Base-by-base conservation (phyloP, 2,329 filamentous ascomycete species). In the Nemania sp. region DNA sequence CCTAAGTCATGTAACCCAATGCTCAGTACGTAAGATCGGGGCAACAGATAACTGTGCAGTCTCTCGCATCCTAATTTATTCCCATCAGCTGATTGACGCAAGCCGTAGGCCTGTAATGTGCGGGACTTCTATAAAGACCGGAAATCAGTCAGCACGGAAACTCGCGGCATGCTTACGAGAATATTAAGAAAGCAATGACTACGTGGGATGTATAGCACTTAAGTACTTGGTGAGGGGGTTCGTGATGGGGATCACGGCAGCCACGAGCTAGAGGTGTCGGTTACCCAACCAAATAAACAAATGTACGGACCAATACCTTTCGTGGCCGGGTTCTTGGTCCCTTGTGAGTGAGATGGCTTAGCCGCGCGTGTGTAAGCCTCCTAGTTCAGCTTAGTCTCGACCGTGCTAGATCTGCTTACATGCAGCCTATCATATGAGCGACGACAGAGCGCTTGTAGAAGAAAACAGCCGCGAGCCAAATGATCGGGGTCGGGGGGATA, bases 311-410 rank as follows among this genome's bases (percentile, higher is more conserved):
- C 37, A 13, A 35, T 47, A 13, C 25, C 20, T 37, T 34, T 20
- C 35, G 7, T 7, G 3, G 25, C 25, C 3, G 25, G 7, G 25
- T 29, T 29, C 25, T n/a, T 29, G 25, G 25, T 29, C 7, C 25
- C 25, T 29, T 7, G 25, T 29, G 3, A 11, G 12, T 48, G 25
- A 29, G 35, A 37, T 52, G 29, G 35, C 42, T 25, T 20, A 51
- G 58, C 47, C 47, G 52, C 52, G 51, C 51, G 52, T 45, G 42
- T 49, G 13, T 48, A 20, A 57, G 52, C 53, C 43, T 53, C 11
- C 17, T 7, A 17, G 15, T 7, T n/a, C 42, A 48, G 17, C 15
- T 48, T 21, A 10, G 34, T n/a, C 6, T 34, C 43, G 12, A 32
- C 29, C 12, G 5, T 40, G 34, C 40, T 7, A 15, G 9, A 17